These are phyloP conservation scores for Boletus reticuloceps DNA, from an alignment of 768 basidiomycete genomes.

Conservation along the genomic window DNA sequence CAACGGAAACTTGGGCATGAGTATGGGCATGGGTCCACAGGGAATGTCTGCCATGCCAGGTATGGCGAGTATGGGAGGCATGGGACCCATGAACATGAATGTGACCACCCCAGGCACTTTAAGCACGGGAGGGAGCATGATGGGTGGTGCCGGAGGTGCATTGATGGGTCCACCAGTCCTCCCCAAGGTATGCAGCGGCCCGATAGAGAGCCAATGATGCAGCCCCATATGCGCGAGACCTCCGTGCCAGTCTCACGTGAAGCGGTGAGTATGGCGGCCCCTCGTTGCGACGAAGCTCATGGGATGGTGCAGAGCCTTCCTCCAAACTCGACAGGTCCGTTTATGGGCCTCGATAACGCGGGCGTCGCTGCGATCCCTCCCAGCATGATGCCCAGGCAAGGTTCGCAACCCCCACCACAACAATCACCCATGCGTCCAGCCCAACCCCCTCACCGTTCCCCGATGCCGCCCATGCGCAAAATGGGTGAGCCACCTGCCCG, in stretches of 20 bases:
- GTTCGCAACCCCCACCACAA: conserved; percentile 27
- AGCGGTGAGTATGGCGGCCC: conserved; percentile 14
- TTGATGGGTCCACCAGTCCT: conserved; percentile 41
- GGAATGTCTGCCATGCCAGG: conserved; percentile 14
- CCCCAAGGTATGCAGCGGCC: conserved; percentile 24
- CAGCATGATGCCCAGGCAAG: conserved; percentile 16
- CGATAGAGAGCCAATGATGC: conserved; percentile 25
- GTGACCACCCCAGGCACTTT: conserved; percentile 12
- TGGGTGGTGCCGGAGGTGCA: conserved; percentile 31
- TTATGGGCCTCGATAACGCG: conserved; percentile 22
- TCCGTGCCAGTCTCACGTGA: conserved; percentile 26
- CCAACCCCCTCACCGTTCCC: conserved; percentile 20
- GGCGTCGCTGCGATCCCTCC: conserved; percentile 7
- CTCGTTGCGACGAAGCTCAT: conserved; percentile 1
- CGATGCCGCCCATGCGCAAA: conserved; percentile 21
- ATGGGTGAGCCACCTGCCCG: conserved; percentile 16
- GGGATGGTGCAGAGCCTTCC: conserved; percentile 21
- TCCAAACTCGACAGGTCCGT: conserved; percentile 16
- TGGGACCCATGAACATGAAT: conserved; percentile 24
- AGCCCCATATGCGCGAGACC: conserved; percentile 23
- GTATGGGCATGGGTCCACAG: conserved; percentile 13
- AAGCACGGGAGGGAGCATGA: conserved; percentile 20
- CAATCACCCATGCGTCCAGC: conserved; percentile 25
- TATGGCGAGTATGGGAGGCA: conserved; percentile 15
- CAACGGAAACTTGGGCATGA: conserved; percentile 13